Base-by-base conservation (phyloP, 108 stramenopile species). In the Cylindrotheca fusiformis region DNA sequence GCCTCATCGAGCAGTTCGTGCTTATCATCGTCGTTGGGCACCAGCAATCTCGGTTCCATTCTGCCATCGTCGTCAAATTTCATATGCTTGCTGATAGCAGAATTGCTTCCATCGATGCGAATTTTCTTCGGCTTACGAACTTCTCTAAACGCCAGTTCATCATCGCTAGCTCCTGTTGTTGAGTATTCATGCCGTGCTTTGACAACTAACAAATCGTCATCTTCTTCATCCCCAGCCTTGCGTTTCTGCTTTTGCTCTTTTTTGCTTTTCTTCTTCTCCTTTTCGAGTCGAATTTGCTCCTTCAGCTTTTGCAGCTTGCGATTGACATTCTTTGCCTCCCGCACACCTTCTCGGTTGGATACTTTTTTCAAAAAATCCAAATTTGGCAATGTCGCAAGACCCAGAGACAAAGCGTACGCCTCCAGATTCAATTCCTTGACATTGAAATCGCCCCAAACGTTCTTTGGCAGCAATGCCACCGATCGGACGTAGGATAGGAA, bases 401-500 rank as follows among this genome's bases (percentile, higher is more conserved):
- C 99, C 32, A 98, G 75, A 48, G 93, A 94, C 10, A 50, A 44
- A 17, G 97, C 97, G 65, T 80, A 97, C 18, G 73, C 96, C 32
- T 87, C 84, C 49, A 97, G 60, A 55, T 83, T 75, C 41, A 99
- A 67, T 24, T 85, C 81, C 18, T 74, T 67, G 17, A 90, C 71
- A 21, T 86, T 60, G 33, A 94, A 87, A 28, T 74, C 49, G 2
- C 14, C 26, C 71, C 71, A 72, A 4, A 95, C 75, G 63, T 93
- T 85, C 67, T 93, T 82, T 21, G 95, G 95, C 86, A 97, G 84
- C 5, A 99, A 74, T 36, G 83, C 67, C 29, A 98, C 71, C 22
- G 86, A 90, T 4, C 97, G 83, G 17, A 97, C 58, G 55, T 99
- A 99, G 0, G 91, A 87, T 54, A 78, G 77, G 58, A 97, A 99